Evolutionary conservation across 208 protist genomes (phyloP), one percentile per base, ranked within the genome.

Genomic region (Trypanosoma congolense): DNA sequence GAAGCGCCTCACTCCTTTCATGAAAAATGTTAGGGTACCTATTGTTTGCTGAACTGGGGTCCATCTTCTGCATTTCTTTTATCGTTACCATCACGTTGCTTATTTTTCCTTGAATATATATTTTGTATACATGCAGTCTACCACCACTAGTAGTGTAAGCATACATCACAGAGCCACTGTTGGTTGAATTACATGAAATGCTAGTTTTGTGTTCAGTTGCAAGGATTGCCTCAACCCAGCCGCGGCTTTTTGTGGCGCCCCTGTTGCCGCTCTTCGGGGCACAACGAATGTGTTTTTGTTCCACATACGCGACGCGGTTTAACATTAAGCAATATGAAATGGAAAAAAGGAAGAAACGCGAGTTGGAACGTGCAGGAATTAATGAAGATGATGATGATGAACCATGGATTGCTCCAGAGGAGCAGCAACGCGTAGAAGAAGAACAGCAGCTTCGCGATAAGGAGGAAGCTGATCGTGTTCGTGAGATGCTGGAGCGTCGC

Each of bases 301-400:
- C 25, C n/a, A 84, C 69, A 0, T 30, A 54, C 1, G 29, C 77
- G 16, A n/a, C 26, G 6, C 71, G 65, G 43, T 93, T 93, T 59
- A 74, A 93, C 42, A 61, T 93, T 1, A 75, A 77, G 38, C 44
- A 88, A 45, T 75, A 88, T 50, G 75, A 85, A 56, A 80, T 88
- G 74, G 78, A 88, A 62, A 86, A 83, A 45, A 77, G 83, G 0
- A 66, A 74, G n/a, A 48, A 46, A 16, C 79, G 83, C 16, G 79
- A 93, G 45, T 46, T 90, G 46, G 80, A 89, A 57, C 79, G 72
- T 57, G 82, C 83, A 0, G 80, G 77, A 4, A 71, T 89, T 40
- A 65, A 88, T 54, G 56, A 77, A n/a, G 61, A 66, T 16, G 67
- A 56, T 28, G 51, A 80, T 45, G 81, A 88, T 24, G 63, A 43